Base-by-base conservation (phyloP, 495 filamentous ascomycete genomes). In the Amphirosellinia nigrospora region DNA sequence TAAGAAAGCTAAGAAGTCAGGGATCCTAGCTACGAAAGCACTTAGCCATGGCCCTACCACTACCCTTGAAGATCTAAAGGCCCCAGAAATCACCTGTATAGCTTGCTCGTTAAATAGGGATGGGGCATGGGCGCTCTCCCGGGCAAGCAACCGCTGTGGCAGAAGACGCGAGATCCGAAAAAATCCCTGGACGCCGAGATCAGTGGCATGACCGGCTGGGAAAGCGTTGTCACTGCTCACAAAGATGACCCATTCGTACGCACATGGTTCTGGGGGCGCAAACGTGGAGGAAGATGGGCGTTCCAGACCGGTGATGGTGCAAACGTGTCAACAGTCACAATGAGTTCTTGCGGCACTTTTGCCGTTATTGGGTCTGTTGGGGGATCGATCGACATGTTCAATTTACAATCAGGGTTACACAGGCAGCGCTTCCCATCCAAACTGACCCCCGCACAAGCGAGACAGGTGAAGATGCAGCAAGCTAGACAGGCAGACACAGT, bases 211-310 rank as follows among this genome's bases (percentile, higher is more conserved):
- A 96, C 94, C 3, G 96, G 96, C 16, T 98, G 96, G 95, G 96
- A 98, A 77, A 97, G 94, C 75, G 89, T 99, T 19, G 86, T 99
- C 1, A 99, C 96, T 13, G 94, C 93, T n/a, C 96, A 99, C 79
- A 88, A 89, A 71, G 88, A 91, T 21, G 95, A 98, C 72, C 89
- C 90, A 58, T 92, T 86, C 73, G 96, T 93, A 45, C 86, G 96
- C 48, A 97, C 94, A 28, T 99, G 96, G 96, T 98, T 98, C 82
- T 97, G 97, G 93, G 94, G 94, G 19, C 89, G 93, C 70, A 97
- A 94, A 75, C 89, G 91, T 72, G 94, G 94, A 48, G 96, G 96
- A 23, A 88, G 96, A 64, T 99, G 96, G 96, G 90, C 90, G 2
- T 94, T 98, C 71, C 90, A 92, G 70, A 97, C 94, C 2, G 88